Percentiles rank a stretch among this genome's conserved stretches.
Evolutionary conservation across 2,329 filamentous ascomycete genomes (phyloP).

Genomic region (Aspergillus sp.): DNA sequence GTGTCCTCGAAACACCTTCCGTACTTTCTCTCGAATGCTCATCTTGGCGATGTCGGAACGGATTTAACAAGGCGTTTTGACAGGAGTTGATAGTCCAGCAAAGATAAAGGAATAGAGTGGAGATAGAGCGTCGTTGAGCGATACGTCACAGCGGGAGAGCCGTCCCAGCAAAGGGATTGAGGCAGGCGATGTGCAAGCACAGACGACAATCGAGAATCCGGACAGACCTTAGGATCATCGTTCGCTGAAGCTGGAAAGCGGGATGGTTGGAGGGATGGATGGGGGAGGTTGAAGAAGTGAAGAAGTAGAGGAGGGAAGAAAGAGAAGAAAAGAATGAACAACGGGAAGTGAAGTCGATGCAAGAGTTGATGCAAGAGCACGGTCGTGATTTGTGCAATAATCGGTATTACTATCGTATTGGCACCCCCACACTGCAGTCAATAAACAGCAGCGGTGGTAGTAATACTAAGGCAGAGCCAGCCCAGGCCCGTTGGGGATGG

Average conservation of each 20-base stretch:
- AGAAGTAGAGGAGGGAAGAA: conserved; percentile 4
- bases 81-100: conserved; percentile 2
- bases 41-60: conserved; percentile 24
- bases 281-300: not conserved
- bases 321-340: conserved; percentile 4
- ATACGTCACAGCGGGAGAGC: conserved; percentile 29
- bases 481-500: conserved; percentile 1
- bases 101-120: not conserved
- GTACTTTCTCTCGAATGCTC: conserved; percentile 40
- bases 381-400: conserved; percentile 7
- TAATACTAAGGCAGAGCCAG: not conserved
- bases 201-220: conserved; percentile 21
- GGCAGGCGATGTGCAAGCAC: conserved; percentile 35
- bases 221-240: conserved; percentile 28
- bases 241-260: conserved; percentile 15
- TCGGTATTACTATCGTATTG: conserved; percentile 1
- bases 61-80: not conserved
- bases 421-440: conserved; percentile 2
- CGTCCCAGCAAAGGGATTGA: conserved; percentile 32
- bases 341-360: not conserved
- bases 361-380: conserved; percentile 1
- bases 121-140: conserved; percentile 10
- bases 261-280: conserved; percentile 2
- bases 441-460: not conserved
- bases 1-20: conserved; percentile 34